These are phyloP conservation scores for Phyllosticta capitalensis DNA, from an alignment of 2,329 filamentous ascomycete genomes.

Conservation along the genomic window DNA sequence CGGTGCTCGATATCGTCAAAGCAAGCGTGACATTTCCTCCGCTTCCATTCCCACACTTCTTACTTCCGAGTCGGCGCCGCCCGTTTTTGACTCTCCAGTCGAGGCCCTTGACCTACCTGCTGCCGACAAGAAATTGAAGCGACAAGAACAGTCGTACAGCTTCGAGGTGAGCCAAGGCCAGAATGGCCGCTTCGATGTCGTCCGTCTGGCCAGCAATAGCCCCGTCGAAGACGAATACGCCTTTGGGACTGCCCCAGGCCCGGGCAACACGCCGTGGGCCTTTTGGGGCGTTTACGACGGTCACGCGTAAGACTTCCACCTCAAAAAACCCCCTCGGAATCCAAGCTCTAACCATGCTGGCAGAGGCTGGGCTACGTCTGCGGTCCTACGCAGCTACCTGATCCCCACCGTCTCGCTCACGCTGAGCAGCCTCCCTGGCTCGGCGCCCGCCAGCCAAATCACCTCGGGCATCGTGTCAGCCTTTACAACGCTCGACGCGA, in stretches of 20 bases:
- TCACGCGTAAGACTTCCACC: slow-evolving; percentile 33
- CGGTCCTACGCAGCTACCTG: slow-evolving; percentile 32
- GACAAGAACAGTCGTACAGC: not conserved
- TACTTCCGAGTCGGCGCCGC: not conserved
- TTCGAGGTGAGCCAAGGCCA: not conserved
- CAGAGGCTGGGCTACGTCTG: slow-evolving; percentile 36
- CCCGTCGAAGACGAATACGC: slow-evolving; percentile 22
- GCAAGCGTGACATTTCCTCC: not conserved
- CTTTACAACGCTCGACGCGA: slow-evolving; percentile 49
- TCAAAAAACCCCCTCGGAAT: not conserved
- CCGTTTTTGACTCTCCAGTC: not conserved
- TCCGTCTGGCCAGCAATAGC: slow-evolving; percentile 8
- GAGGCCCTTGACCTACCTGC: not conserved
- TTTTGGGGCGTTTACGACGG: slow-evolving; percentile 42
- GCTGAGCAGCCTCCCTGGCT: slow-evolving; percentile 22
- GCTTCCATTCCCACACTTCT: not conserved
- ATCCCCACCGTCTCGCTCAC: slow-evolving; percentile 35
- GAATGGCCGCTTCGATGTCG: slow-evolving; percentile 1
- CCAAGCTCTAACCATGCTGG: not conserved
- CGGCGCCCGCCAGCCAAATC: slow-evolving; percentile 38
- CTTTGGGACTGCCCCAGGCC: slow-evolving; percentile 21
- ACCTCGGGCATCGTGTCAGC: slow-evolving; percentile 47
- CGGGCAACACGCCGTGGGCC: slow-evolving; percentile 23
- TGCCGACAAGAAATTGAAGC: not conserved
- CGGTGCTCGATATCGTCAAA: not conserved